A percentile compares a stretch with the other conserved stretches of the same genome.
Evolutionary conservation across 1,284 basidiomycete species (phyloP).

Genomic region (Apiotrichum mycotoxinovorans): DNA sequence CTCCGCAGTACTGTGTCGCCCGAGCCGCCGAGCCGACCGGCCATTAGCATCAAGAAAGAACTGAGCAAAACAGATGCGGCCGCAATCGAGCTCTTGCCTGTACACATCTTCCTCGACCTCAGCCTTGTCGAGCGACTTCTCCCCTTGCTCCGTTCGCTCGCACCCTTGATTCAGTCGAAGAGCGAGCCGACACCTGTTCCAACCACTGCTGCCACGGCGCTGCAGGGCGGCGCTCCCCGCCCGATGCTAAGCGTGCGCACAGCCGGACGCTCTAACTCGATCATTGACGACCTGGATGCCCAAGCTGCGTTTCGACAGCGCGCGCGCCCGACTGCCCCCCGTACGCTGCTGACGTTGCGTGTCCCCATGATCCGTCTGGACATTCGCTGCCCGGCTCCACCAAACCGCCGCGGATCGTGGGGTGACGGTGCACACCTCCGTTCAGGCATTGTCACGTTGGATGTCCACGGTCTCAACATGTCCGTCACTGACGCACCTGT

Average conservation of each 20-base stretch:
- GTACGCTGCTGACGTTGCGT: slow-evolving; percentile 9
- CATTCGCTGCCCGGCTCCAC: slow-evolving; percentile 47
- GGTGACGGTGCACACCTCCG: slow-evolving; percentile 45
- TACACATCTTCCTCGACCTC: slow-evolving; percentile 74
- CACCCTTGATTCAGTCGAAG: slow-evolving; percentile 26
- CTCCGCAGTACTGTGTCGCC: slow-evolving; percentile 25
- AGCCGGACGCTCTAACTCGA: slow-evolving; percentile 4
- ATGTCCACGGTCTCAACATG: slow-evolving; percentile 35
- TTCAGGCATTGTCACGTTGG: slow-evolving; percentile 47
- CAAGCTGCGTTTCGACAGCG: slow-evolving; percentile 6
- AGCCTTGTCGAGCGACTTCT: slow-evolving; percentile 52
- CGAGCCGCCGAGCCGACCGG: slow-evolving; percentile 19
- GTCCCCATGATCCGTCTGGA: slow-evolving; percentile 42
- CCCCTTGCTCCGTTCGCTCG: slow-evolving; percentile 35
- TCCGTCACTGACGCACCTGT: slow-evolving; percentile 13
- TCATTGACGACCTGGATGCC: slow-evolving; percentile 23
- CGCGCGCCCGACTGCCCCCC: background rate
- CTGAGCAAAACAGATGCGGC: slow-evolving; percentile 19
- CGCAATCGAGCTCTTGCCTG: slow-evolving; percentile 53
- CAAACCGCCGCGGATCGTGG: slow-evolving; percentile 39
- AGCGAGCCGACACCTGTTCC: background rate
- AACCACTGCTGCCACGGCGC: background rate
- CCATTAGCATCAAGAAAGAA: slow-evolving; percentile 23
- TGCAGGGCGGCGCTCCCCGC: background rate
- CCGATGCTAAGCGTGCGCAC: slow-evolving; percentile 1